phyloP scores from a whole-genome alignment of 768 basidiomycete genomes.

The Hebeloma cylindrosporum region DNA sequence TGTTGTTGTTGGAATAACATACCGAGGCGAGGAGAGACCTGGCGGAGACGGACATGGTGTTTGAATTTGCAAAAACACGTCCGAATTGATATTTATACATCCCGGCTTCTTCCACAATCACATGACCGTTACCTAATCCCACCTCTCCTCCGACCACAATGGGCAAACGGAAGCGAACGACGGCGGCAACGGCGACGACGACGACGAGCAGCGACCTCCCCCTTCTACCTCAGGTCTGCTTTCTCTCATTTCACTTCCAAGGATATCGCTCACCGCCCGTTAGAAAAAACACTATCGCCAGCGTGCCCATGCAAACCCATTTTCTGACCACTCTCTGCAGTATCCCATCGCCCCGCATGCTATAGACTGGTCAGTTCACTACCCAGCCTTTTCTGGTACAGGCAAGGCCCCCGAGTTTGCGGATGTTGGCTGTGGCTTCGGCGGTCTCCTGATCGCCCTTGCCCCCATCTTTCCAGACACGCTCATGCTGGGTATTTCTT shows the following conservation, averaged over 20 bases:
- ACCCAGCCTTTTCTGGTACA: slow-evolving; percentile 61
- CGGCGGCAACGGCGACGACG: slow-evolving; percentile 12
- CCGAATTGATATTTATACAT: slow-evolving; percentile 8
- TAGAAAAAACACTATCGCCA: slow-evolving; percentile 86
- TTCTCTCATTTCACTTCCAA: not conserved
- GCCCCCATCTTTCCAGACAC: slow-evolving; percentile 90
- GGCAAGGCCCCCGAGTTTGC: slow-evolving; percentile 86
- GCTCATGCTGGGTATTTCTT: slow-evolving; percentile 82
- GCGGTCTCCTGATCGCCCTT: slow-evolving; percentile 85
- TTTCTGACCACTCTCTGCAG: slow-evolving; percentile 84
- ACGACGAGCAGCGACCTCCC: slow-evolving; percentile 12
- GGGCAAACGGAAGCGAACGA: slow-evolving; percentile 29
- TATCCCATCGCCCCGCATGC: slow-evolving; percentile 77
- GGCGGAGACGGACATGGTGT: slow-evolving; percentile 44
- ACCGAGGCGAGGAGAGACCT: slow-evolving; percentile 40
- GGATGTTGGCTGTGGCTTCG: slow-evolving; percentile 97
- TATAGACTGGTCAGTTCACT: slow-evolving; percentile 84
- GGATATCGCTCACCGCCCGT: slow-evolving; percentile 3
- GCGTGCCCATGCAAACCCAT: slow-evolving; percentile 82
- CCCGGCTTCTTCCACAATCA: slow-evolving; percentile 27
- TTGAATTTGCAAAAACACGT: slow-evolving; percentile 17
- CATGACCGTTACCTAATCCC: slow-evolving; percentile 8
- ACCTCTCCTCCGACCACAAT: slow-evolving; percentile 18
- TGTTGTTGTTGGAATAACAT: slow-evolving; percentile 19
- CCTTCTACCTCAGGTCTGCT: slow-evolving; percentile 52